These are phyloP conservation scores for Backusella psychrophila DNA, from an alignment of 192 early-diverging fungal species.

Conservation along the genomic window DNA sequence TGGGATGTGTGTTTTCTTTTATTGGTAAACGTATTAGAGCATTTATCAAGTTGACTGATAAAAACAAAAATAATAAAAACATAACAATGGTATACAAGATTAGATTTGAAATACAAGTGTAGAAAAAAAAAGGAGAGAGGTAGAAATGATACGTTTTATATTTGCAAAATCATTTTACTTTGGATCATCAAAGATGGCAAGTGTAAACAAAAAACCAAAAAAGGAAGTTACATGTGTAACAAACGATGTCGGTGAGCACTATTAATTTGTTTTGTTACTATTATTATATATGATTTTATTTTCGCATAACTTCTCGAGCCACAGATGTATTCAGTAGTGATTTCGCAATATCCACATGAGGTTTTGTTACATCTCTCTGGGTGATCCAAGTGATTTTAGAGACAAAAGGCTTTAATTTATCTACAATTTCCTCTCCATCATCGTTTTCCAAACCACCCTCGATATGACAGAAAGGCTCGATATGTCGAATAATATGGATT, in stretches of 20 bases:
- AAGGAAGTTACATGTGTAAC: not conserved
- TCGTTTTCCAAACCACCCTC: constrained; percentile 51
- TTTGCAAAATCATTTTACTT: not conserved
- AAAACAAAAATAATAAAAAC: not conserved
- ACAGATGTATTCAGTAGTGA: constrained; percentile 22
- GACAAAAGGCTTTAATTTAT: constrained; percentile 26
- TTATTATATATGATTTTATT: constrained; percentile 2
- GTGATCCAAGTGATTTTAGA: constrained; percentile 35
- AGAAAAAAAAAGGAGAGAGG: not conserved
- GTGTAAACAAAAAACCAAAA: constrained; percentile 8
- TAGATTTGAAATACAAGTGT: not conserved
- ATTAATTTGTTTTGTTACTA: not conserved
- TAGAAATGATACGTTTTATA: not conserved
- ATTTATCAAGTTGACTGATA: not conserved
- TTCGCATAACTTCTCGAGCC: constrained; percentile 17
- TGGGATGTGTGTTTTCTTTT: not conserved
- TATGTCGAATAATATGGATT: constrained; percentile 66
- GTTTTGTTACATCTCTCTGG: constrained; percentile 21
- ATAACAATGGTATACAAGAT: not conserved
- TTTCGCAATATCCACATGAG: constrained; percentile 29
- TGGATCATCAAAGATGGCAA: not conserved
- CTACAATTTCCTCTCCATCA: constrained; percentile 37
- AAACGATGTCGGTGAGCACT: not conserved
- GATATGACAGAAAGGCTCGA: constrained; percentile 63
- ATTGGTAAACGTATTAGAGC: constrained; percentile 1